phyloP scores from a whole-genome alignment of 208 protist species.

The Phytomonas francai region DNA sequence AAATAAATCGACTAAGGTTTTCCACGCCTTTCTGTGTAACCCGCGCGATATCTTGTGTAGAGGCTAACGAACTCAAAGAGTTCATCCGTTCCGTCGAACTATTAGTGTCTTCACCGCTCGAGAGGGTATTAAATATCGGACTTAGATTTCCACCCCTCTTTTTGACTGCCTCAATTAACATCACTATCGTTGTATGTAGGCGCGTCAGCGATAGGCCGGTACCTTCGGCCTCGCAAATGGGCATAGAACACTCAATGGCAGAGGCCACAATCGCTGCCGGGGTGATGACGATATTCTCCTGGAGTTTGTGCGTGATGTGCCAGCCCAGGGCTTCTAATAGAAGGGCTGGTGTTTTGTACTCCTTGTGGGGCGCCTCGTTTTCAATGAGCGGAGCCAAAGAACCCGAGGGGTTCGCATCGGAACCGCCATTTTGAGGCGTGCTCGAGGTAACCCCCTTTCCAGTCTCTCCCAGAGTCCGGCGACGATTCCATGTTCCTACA shows the following conservation, averaged over 20 bases:
- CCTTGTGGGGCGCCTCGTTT: background rate
- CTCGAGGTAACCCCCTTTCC: conserved; percentile 9
- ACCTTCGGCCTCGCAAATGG: background rate
- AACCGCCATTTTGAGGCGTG: conserved; percentile 31
- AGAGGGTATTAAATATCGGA: background rate
- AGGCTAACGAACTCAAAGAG: background rate
- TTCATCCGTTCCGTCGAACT: background rate
- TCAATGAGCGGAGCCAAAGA: background rate
- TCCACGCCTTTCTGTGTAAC: background rate
- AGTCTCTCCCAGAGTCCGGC: background rate
- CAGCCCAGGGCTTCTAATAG: background rate
- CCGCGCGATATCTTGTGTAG: background rate
- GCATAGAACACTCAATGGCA: conserved; percentile 30
- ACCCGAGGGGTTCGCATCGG: conserved; percentile 26
- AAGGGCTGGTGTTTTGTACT: background rate
- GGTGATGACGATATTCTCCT: conserved; percentile 72
- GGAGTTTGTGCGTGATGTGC: conserved; percentile 11
- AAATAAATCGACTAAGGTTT: background rate
- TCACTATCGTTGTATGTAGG: background rate
- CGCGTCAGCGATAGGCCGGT: background rate
- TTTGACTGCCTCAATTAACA: background rate
- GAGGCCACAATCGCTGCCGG: conserved; percentile 66
- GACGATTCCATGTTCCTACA: background rate
- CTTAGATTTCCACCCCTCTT: background rate
- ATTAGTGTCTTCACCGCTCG: background rate